phyloP scores from a whole-genome alignment of 306 rosid genomes.

The Pterocarpus macrocarpus region DNA sequence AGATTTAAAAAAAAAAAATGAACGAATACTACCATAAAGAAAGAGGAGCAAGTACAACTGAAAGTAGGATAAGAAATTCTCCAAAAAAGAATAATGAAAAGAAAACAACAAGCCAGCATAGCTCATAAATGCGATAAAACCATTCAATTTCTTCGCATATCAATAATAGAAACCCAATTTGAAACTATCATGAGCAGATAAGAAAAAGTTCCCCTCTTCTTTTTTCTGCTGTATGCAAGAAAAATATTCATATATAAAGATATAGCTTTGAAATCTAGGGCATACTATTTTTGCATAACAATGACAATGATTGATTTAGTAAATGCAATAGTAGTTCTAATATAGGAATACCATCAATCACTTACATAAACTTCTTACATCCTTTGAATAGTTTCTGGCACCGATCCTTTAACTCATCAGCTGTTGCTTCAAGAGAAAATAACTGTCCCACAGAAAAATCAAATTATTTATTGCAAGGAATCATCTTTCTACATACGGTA shows the following conservation, averaged over 20 bases:
- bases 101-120: background rate
- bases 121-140: constrained; percentile 30
- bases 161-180: constrained; percentile 30
- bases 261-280: constrained; percentile 23
- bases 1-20: background rate
- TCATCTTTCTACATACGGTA: background rate
- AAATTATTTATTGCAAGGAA: constrained; percentile 10
- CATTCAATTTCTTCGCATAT: constrained; percentile 28
- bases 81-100: constrained; percentile 26
- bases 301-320: constrained; percentile 15
- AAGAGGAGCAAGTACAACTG: constrained; percentile 9
- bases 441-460: constrained; percentile 61
- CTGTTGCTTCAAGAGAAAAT: constrained; percentile 69
- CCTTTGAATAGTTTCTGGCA: constrained; percentile 78
- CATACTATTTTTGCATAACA: background rate
- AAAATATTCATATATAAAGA: constrained; percentile 27
- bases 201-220: constrained; percentile 29
- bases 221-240: constrained; percentile 9
- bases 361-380: constrained; percentile 87
- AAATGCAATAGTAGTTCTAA: constrained; percentile 15
- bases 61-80: constrained; percentile 19
- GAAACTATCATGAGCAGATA: constrained; percentile 36
- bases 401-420: constrained; percentile 83
- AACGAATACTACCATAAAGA: constrained; percentile 16
- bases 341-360: constrained; percentile 27